Evolutionary conservation across 257 asterid genomes (phyloP).

Genomic region (Rubia yunnanensis): DNA sequence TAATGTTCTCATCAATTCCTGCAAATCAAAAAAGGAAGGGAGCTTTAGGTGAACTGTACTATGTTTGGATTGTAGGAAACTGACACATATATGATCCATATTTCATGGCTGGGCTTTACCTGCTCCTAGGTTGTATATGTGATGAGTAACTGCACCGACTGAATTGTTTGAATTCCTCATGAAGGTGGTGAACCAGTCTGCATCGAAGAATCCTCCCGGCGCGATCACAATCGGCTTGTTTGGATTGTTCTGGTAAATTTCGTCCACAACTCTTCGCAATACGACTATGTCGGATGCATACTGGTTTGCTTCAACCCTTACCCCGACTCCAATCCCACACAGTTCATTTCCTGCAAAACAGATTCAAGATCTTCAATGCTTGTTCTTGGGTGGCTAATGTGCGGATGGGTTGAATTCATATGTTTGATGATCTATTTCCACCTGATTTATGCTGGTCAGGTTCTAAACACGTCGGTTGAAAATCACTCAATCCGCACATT

Average conservation of each 20-base stretch:
- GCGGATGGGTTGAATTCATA: too few relatives aligned
- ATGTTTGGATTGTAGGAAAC: background rate
- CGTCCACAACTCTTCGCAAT: constrained; percentile 25
- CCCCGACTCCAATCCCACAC: constrained; percentile 49
- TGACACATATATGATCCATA: too few relatives aligned
- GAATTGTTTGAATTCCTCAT: constrained; percentile 25
- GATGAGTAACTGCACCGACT: constrained; percentile 41
- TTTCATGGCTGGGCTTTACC: constrained; percentile 22
- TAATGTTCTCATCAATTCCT: constrained; percentile 41
- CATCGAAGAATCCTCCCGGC: constrained; percentile 56
- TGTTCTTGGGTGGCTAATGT: too few relatives aligned
- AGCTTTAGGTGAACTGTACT: background rate
- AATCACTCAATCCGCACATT: too few relatives aligned
- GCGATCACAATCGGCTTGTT: constrained; percentile 32
- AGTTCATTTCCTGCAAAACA: constrained; percentile 46
- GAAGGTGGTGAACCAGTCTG: constrained; percentile 35
- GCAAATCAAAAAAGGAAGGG: background rate
- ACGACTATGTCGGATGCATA: constrained; percentile 42
- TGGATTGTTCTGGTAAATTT: constrained; percentile 24
- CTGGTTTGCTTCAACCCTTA: constrained; percentile 28
- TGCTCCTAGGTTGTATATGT: constrained; percentile 66
- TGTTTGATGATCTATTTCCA: too few relatives aligned
- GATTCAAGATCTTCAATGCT: background rate
- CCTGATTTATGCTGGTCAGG: too few relatives aligned
- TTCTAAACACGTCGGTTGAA: too few relatives aligned